Evolutionary conservation across 345 rosid genomes (phyloP).

Genomic region (Eucalyptus grandis): DNA sequence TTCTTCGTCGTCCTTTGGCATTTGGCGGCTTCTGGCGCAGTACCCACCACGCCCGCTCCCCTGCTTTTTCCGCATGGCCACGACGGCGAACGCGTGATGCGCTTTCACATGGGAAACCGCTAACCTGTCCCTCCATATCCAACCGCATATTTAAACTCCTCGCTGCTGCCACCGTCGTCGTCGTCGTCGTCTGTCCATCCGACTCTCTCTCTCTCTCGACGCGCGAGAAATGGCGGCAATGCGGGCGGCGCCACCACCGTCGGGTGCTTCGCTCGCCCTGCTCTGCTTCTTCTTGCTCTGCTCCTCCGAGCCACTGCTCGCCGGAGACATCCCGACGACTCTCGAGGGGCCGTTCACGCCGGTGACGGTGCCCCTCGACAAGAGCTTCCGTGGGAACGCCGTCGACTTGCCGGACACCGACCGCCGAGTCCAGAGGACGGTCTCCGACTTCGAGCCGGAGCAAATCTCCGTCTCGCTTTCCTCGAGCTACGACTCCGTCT

Average conservation of each 20-base stretch:
- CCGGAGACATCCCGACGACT: conserved; percentile 29
- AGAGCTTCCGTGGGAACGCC: conserved; percentile 43
- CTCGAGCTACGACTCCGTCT: conserved; percentile 39
- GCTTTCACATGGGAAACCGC: neutral
- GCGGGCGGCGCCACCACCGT: neutral
- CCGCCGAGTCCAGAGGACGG: conserved; percentile 33
- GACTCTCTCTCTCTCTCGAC: too few relatives aligned
- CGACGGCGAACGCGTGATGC: neutral
- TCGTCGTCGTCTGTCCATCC: neutral
- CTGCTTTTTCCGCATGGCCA: neutral
- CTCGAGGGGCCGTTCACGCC: conserved; percentile 79
- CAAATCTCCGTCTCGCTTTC: conserved; percentile 82
- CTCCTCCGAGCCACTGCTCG: neutral
- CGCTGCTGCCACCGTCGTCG: neutral
- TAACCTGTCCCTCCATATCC: neutral
- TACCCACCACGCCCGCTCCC: too few relatives aligned
- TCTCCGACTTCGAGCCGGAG: conserved; percentile 38
- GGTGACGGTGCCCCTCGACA: conserved; percentile 47
- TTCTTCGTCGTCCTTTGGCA: neutral
- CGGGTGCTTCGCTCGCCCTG: neutral
- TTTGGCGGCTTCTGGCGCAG: neutral
- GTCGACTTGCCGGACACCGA: conserved; percentile 74
- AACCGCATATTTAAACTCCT: neutral
- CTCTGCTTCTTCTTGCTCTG: neutral
- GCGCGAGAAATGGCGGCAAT: neutral